These are phyloP conservation scores for Chaetothyriales sp. DNA, from an alignment of 2,329 filamentous ascomycete genomes.

Conservation along the genomic window DNA sequence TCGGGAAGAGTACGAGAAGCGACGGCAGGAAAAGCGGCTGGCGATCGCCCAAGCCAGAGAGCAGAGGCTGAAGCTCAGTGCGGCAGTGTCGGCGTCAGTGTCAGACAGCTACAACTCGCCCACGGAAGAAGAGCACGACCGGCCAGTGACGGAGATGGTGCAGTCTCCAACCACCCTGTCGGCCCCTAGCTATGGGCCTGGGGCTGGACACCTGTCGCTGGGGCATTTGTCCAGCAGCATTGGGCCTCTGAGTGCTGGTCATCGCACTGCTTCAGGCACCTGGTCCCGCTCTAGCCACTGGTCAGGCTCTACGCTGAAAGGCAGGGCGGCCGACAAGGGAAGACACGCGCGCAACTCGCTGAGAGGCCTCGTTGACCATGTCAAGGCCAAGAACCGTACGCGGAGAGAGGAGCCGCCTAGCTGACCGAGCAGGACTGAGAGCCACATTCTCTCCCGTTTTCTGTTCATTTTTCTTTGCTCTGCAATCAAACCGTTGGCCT, in stretches of 20 bases:
- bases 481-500: neutral
- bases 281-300: slow-evolving; percentile 1
- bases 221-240: neutral
- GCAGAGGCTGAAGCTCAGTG: slow-evolving; percentile 1
- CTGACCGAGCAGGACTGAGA: neutral
- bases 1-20: slow-evolving; percentile 16
- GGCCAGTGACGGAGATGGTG: neutral
- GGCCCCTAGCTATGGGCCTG: neutral
- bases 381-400: slow-evolving; percentile 13
- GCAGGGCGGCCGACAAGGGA: slow-evolving; percentile 16
- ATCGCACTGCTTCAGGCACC: neutral
- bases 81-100: neutral
- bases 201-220: neutral
- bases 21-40: slow-evolving; percentile 19
- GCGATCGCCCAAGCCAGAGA: slow-evolving; percentile 20
- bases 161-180: slow-evolving; percentile 1
- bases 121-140: neutral
- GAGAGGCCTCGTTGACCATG: slow-evolving; percentile 10
- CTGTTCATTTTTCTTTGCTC: neutral
- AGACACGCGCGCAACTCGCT: slow-evolving; percentile 16
- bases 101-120: neutral
- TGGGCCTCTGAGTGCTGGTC: neutral
- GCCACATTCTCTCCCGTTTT: neutral
- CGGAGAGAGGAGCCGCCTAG: slow-evolving; percentile 8
- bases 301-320: slow-evolving; percentile 9